Percentiles rank a stretch among this genome's conserved stretches.
phyloP scores from a whole-genome alignment of 305 asterid species.

The Fraxinus baroniana region DNA sequence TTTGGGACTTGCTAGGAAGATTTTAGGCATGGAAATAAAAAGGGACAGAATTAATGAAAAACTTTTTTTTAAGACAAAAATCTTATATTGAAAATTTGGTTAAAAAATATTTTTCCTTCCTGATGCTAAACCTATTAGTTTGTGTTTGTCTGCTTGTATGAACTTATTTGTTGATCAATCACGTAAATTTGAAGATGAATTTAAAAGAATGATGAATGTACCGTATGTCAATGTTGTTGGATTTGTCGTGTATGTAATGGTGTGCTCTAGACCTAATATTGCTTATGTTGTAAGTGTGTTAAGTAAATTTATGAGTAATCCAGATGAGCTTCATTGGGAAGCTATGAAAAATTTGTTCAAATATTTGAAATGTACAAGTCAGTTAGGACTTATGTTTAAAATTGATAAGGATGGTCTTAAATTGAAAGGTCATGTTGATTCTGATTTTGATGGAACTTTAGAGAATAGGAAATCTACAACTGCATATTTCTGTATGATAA shows the following conservation, averaged over 20 bases:
- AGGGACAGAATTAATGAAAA: not conserved
- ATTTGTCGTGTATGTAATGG: too few relatives aligned
- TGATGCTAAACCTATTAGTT: not conserved
- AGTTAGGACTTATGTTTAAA: not conserved
- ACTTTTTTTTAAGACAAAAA: too few relatives aligned
- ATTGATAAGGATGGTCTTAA: not conserved
- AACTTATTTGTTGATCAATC: not conserved
- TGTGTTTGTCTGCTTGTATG: too few relatives aligned
- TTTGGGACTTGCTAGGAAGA: too few relatives aligned
- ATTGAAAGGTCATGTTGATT: too few relatives aligned
- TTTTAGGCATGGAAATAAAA: not conserved
- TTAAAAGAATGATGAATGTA: not conserved
- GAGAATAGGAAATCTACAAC: not conserved
- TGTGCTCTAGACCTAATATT: not conserved
- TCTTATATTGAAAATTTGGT: not conserved
- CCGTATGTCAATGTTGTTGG: not conserved
- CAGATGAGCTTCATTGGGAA: too few relatives aligned
- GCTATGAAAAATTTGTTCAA: not conserved
- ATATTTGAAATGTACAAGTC: not conserved
- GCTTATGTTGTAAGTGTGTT: not conserved
- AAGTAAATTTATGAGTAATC: not conserved
- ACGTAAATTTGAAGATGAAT: too few relatives aligned
- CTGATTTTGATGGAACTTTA: not conserved
- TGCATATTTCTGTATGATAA: too few relatives aligned
- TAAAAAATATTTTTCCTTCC: too few relatives aligned